These are phyloP conservation scores for Odonthalia washingtoniensis DNA, from an alignment of 31 red algal genomes.

Conservation along the genomic window DNA sequence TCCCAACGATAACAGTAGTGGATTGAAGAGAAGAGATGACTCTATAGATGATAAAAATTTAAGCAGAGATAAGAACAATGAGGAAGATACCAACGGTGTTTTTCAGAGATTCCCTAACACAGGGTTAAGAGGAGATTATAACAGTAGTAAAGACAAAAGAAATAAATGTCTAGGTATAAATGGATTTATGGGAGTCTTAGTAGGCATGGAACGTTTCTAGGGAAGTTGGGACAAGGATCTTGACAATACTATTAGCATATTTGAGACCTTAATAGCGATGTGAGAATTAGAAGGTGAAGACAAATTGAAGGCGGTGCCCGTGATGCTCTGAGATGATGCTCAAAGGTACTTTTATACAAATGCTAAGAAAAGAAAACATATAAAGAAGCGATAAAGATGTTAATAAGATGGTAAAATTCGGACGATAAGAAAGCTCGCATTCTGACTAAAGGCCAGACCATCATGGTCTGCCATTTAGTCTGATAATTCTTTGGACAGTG, in stretches of 20 bases:
- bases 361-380: background rate
- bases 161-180: slow-evolving; percentile 32
- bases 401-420: background rate
- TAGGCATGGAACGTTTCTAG: slow-evolving; percentile 10
- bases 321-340: slow-evolving; percentile 43
- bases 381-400: background rate
- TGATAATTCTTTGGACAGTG: too few relatives aligned
- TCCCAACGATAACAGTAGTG: too few relatives aligned
- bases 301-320: slow-evolving; percentile 35
- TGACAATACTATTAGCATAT: slow-evolving; percentile 1
- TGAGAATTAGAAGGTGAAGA: slow-evolving; percentile 22
- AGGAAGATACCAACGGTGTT: too few relatives aligned
- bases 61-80: too few relatives aligned
- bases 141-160: too few relatives aligned
- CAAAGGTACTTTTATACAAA: slow-evolving; percentile 19
- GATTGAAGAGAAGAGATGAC: too few relatives aligned
- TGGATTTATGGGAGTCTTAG: slow-evolving; percentile 33
- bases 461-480: too few relatives aligned
- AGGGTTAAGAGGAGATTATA: too few relatives aligned
- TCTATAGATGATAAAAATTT: too few relatives aligned
- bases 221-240: slow-evolving; percentile 40
- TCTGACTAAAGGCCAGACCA: background rate
- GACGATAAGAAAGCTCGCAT: background rate
- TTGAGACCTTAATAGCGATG: slow-evolving; percentile 32
- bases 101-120: too few relatives aligned